Base-by-base conservation (phyloP, 352 stramenopile genomes). In the Globisporangium apiculatum region DNA sequence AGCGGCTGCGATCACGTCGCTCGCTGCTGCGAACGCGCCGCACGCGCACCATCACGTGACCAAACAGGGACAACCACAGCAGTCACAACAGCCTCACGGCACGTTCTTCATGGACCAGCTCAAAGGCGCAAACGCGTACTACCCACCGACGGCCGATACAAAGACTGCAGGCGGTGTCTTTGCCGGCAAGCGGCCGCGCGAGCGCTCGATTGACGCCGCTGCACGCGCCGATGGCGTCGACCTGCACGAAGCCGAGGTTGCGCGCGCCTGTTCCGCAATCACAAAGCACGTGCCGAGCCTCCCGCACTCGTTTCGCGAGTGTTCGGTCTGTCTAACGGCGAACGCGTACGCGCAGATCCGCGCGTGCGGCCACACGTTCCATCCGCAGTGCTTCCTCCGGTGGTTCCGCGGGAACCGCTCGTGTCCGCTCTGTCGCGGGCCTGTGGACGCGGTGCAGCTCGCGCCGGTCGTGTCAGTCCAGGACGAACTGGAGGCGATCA, bases 401-500 rank as follows among this genome's bases (percentile, higher is more conserved):
- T 93, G 83, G 83, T 90, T 89, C 65, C 75, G 83, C 7, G 58
- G 67, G 9, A 91, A 91, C 57, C 75, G 77, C 0, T 86, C 75
- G 55, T 93, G 83, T 62, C 83, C 83, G 45, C 51, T 93, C 9
- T 93, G 83, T 60, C 81, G 83, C 18, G 76, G 72, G 0, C 48
- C 50, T 0, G 83, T 91, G 5, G 79, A 88, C 58, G 75, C 73
- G 54, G 65, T 92, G 40, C 70, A 87, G 41, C 47, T 86, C 11
- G 82, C 72, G 35, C 66, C 72, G 18, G 66, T 75, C 1, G 45
- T 84, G 9, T 65, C 57, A 9, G 67, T 86, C 24, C 73, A 84
- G 57, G 73, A 88, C 60, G 76, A 91, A 38, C 58, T 93, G 7
- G 83, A 93, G 37, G 83, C 79, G 0, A 72, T 91, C 55, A 91